phyloP scores from a whole-genome alignment of 1,284 basidiomycete genomes.

The Rhodotorula sp. region DNA sequence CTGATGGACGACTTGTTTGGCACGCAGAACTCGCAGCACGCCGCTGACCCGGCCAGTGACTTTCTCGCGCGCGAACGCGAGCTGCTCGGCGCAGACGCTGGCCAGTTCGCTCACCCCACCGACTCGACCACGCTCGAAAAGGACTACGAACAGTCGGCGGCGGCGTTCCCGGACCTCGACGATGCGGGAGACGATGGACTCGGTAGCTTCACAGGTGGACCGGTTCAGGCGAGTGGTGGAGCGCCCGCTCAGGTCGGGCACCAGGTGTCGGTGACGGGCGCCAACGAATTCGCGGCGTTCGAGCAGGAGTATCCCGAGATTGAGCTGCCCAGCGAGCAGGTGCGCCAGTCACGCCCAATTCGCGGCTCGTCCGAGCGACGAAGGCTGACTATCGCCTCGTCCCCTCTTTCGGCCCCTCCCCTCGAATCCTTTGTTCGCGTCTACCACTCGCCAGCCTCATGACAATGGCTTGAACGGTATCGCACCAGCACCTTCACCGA shows the following conservation, averaged over 20 bases:
- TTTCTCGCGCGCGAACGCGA: conserved; percentile 40
- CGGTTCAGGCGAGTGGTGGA: conserved; percentile 46
- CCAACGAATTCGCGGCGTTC: conserved; percentile 83
- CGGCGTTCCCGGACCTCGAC: conserved; percentile 81
- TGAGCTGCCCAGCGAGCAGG: conserved; percentile 53
- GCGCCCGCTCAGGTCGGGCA: conserved; percentile 50
- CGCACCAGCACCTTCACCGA: conserved; percentile 50
- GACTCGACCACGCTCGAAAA: conserved; percentile 17
- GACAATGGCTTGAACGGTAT: conserved; percentile 50
- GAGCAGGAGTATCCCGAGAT: conserved; percentile 89
- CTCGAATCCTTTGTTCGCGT: not conserved
- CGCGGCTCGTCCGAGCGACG: no score
- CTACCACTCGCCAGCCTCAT: conserved; percentile 42
- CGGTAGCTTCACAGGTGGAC: conserved; percentile 58
- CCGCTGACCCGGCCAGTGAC: conserved; percentile 29
- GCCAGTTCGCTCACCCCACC: not conserved
- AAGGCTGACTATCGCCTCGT: not conserved
- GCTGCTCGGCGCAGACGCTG: conserved; percentile 27
- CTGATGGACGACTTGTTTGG: conserved; percentile 39
- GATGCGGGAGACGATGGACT: conserved; percentile 60
- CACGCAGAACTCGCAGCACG: not conserved
- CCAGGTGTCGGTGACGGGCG: conserved; percentile 71
- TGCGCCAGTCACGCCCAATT: conserved; percentile 7
- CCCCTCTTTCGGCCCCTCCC: not conserved
- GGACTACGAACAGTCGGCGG: conserved; percentile 54